A percentile compares a stretch with the other conserved stretches of the same genome.
Evolutionary conservation across 345 rosid genomes (phyloP).

Genomic region (Rhizophora mangle): DNA sequence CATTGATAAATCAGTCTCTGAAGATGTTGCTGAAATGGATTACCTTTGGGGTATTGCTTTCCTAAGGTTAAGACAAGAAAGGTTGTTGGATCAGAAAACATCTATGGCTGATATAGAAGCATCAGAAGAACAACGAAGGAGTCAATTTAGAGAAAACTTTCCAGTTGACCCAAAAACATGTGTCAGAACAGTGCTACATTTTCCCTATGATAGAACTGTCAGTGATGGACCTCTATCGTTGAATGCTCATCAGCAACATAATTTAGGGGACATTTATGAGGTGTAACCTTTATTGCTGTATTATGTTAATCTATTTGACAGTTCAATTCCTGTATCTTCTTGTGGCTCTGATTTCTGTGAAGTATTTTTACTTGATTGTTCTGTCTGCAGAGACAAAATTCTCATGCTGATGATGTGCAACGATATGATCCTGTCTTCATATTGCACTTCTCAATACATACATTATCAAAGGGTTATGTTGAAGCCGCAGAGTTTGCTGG

Average conservation of each 20-base stretch:
- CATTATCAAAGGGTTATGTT: slow-evolving; percentile 54
- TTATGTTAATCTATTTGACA: slow-evolving; percentile 4
- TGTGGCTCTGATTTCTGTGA: background rate
- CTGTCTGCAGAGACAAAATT: slow-evolving; percentile 31
- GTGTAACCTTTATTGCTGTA: slow-evolving; percentile 9
- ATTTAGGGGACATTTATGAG: slow-evolving; percentile 3
- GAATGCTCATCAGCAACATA: background rate
- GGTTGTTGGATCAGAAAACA: slow-evolving; percentile 39
- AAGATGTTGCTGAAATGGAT: slow-evolving; percentile 45
- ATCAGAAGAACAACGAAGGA: slow-evolving; percentile 46
- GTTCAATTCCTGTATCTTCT: background rate
- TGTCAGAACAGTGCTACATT: slow-evolving; percentile 59
- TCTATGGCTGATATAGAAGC: slow-evolving; percentile 42
- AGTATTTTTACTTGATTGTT: background rate
- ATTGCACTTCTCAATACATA: slow-evolving; percentile 60
- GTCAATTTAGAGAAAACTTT: slow-evolving; percentile 74
- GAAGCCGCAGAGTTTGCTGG: slow-evolving; percentile 81
- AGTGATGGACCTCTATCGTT: background rate
- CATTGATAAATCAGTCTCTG: slow-evolving; percentile 31
- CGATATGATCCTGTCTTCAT: slow-evolving; percentile 84
- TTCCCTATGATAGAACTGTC: slow-evolving; percentile 59
- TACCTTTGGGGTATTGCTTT: slow-evolving; percentile 83
- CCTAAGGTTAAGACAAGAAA: slow-evolving; percentile 50
- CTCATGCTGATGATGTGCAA: slow-evolving; percentile 28
- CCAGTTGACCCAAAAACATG: slow-evolving; percentile 70